Percentiles rank a stretch among this genome's conserved stretches.
phyloP scores from a whole-genome alignment of 352 stramenopile species.

The Elongisporangium senticosum region DNA sequence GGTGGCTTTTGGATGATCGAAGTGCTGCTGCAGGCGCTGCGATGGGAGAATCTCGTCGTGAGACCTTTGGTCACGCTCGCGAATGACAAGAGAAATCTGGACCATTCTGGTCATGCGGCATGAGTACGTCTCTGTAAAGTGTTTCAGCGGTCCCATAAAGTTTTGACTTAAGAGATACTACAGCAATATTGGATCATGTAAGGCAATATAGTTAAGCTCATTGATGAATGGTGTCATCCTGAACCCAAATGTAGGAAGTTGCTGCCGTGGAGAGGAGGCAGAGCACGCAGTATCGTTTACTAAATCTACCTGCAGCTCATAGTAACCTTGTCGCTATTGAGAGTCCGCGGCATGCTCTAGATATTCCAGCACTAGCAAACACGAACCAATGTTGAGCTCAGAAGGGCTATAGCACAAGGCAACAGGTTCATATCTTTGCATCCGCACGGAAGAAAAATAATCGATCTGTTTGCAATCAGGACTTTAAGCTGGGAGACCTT shows the following conservation, averaged over 20 bases:
- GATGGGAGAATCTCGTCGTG: slow-evolving; percentile 34
- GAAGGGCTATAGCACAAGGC: neutral
- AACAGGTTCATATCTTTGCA: slow-evolving; percentile 33
- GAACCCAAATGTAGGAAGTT: no score
- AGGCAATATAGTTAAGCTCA: no score
- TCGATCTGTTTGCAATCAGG: slow-evolving; percentile 60
- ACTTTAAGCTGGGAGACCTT: slow-evolving; percentile 70
- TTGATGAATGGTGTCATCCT: no score
- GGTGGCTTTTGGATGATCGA: slow-evolving; percentile 48
- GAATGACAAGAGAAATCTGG: slow-evolving; percentile 6
- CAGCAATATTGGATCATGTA: no score
- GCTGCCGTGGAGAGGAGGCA: no score
- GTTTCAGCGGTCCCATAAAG: no score
- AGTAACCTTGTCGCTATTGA: slow-evolving; percentile 76
- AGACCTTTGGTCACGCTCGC: slow-evolving; percentile 31
- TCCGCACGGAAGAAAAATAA: slow-evolving; percentile 53
- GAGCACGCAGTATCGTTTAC: slow-evolving; percentile 32
- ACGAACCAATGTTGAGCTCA: neutral
- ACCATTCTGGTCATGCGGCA: slow-evolving; percentile 9
- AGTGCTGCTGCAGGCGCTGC: slow-evolving; percentile 35
- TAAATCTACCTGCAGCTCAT: slow-evolving; percentile 68
- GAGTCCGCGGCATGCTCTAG: slow-evolving; percentile 56
- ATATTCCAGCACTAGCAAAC: neutral
- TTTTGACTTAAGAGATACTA: no score
- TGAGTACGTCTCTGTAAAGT: no score